These are phyloP conservation scores for Phlebopus sp. DNA, from an alignment of 1,284 basidiomycete genomes.

Conservation along the genomic window DNA sequence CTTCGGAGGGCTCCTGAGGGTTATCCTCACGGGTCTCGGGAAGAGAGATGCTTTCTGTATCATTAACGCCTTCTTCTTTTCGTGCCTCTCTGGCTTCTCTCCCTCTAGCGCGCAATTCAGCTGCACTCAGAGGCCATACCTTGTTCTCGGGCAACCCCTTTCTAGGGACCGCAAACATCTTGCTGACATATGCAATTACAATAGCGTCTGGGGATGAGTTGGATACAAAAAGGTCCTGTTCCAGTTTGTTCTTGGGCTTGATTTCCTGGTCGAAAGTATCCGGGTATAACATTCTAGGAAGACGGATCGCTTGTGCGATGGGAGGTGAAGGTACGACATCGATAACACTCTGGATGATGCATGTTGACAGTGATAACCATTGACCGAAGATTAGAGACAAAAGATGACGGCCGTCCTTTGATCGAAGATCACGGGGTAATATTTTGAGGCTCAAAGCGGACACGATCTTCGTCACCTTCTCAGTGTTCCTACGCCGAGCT, in stretches of 20 bases:
- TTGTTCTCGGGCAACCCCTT: conserved; percentile 87
- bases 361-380: conserved; percentile 94
- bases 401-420: conserved; percentile 86
- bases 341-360: conserved; percentile 90
- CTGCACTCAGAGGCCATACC: conserved; percentile 74
- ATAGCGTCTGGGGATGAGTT: conserved; percentile 56
- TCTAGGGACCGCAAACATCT: conserved; percentile 92
- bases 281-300: conserved; percentile 94
- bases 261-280: conserved; percentile 58
- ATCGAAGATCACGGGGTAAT: conserved; percentile 84
- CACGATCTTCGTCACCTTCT: conserved; percentile 90
- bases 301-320: conserved; percentile 77
- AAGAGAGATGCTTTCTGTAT: conserved; percentile 21
- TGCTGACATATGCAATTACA: conserved; percentile 91
- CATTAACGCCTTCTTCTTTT: conserved; percentile 31
- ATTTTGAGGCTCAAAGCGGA: conserved; percentile 82
- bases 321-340: conserved; percentile 90
- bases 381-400: conserved; percentile 89
- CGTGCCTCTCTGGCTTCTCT: conserved; percentile 59
- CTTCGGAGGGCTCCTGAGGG: conserved; percentile 12
- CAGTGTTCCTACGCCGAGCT: conserved; percentile 69
- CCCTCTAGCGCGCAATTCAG: conserved; percentile 80
- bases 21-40: conserved; percentile 19
- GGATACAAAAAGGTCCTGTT: conserved; percentile 79
- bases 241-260: conserved; percentile 74